Evolutionary conservation across 805 yeast species (phyloP).

Genomic region (Pichia heedii): DNA sequence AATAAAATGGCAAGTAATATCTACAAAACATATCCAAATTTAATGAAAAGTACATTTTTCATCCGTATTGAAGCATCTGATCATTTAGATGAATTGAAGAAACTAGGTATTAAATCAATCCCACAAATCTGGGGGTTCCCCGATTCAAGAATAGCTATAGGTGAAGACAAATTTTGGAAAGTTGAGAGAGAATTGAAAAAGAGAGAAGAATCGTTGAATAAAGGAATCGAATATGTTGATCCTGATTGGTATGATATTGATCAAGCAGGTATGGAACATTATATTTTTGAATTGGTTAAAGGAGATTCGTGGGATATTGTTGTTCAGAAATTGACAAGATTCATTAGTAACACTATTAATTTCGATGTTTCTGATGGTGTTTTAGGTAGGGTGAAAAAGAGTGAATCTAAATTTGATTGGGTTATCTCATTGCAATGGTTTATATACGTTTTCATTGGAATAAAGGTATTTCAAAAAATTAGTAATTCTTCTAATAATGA

Average conservation of each 20-base stretch:
- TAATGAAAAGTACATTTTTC: constrained; percentile 35
- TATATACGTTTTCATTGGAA: constrained; percentile 3
- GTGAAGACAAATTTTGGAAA: not conserved
- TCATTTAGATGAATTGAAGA: constrained; percentile 34
- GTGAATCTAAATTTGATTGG: constrained; percentile 2
- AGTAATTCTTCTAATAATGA: not conserved
- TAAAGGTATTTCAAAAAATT: constrained; percentile 5
- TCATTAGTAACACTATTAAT: constrained; percentile 3
- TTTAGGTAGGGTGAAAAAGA: not conserved
- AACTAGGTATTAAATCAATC: constrained; percentile 37
- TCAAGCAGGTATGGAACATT: constrained; percentile 13
- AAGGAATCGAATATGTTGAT: constrained; percentile 1
- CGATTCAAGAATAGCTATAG: constrained; percentile 8
- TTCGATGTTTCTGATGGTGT: constrained; percentile 6
- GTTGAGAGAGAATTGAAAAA: constrained; percentile 1
- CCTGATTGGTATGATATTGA: constrained; percentile 5
- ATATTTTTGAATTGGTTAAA: constrained; percentile 7
- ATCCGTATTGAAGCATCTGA: constrained; percentile 40
- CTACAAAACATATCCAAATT: constrained; percentile 33
- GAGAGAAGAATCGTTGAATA: not conserved
- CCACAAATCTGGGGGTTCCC: constrained; percentile 69
- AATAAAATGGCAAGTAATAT: constrained; percentile 36
- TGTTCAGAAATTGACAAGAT: constrained; percentile 4
- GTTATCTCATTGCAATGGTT: constrained; percentile 5
- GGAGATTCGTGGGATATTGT: constrained; percentile 11